These are phyloP conservation scores for Tephrocybe sp. DNA, from an alignment of 768 basidiomycete species.

Conservation along the genomic window DNA sequence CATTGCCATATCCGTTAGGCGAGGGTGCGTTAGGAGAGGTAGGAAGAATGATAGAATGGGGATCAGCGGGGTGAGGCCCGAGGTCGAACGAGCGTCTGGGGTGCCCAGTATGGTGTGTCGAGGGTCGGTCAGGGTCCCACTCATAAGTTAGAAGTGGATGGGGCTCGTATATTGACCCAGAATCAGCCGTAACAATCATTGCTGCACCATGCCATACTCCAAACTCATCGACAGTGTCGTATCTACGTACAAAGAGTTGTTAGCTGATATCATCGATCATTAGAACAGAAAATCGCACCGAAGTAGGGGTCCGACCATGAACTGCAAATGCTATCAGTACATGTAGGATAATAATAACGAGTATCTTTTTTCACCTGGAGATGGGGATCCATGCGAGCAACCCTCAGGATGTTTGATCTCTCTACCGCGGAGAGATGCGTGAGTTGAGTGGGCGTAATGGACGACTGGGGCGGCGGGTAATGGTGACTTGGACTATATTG, in stretches of 20 bases:
- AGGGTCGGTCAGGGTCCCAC: slow-evolving; percentile 62
- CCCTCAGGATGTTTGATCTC: slow-evolving; percentile 54
- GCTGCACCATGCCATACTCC: slow-evolving; percentile 87
- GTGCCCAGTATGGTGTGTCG: slow-evolving; percentile 7
- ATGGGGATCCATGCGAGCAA: slow-evolving; percentile 74
- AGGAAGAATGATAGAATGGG: slow-evolving; percentile 47
- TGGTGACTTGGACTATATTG: slow-evolving; percentile 17
- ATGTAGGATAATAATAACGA: too few relatives aligned
- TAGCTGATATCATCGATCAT: neutral
- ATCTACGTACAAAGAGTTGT: slow-evolving; percentile 38
- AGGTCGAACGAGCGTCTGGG: slow-evolving; percentile 48
- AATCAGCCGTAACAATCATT: slow-evolving; percentile 83
- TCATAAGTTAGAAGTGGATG: slow-evolving; percentile 65
- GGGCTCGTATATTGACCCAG: slow-evolving; percentile 75
- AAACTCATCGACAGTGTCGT: slow-evolving; percentile 79
- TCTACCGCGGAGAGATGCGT: slow-evolving; percentile 59
- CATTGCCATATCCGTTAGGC: slow-evolving; percentile 16
- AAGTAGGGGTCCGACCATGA: slow-evolving; percentile 90
- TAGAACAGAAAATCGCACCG: slow-evolving; percentile 28
- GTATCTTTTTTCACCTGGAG: too few relatives aligned
- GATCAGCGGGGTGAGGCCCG: slow-evolving; percentile 74
- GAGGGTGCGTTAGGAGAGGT: slow-evolving; percentile 17
- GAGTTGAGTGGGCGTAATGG: slow-evolving; percentile 38
- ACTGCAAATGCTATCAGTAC: slow-evolving; percentile 30
- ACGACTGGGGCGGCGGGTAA: slow-evolving; percentile 23